These are phyloP conservation scores for Xylaria sp. DNA, from an alignment of 2,329 filamentous ascomycete genomes.

Conservation along the genomic window DNA sequence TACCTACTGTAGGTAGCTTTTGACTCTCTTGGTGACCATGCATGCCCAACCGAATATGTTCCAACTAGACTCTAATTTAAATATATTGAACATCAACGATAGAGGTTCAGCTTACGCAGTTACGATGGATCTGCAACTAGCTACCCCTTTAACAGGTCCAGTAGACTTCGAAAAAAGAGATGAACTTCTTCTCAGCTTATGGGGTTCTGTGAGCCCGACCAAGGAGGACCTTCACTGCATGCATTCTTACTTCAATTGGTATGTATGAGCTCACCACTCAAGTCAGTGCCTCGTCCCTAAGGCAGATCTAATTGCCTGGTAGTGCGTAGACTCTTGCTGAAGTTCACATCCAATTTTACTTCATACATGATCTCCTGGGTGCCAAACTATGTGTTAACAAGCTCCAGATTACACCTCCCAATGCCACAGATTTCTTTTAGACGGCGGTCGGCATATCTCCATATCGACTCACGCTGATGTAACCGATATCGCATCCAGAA, in stretches of 20 bases:
- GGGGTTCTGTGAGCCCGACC: conserved; percentile 17
- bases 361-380: too few species aligned
- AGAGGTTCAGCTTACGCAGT: neutral
- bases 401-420: conserved; percentile 22
- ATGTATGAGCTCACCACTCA: neutral
- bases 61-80: too few species aligned
- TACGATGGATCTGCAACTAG: conserved; percentile 1
- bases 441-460: conserved; percentile 24
- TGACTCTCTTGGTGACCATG: too few species aligned
- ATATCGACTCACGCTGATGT: conserved; percentile 27
- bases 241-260: conserved; percentile 26
- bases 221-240: conserved; percentile 19
- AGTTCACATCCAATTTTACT: neutral
- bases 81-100: neutral
- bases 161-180: conserved; percentile 8
- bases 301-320: neutral
- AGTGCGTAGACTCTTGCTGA: conserved; percentile 6
- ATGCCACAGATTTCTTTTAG: conserved; percentile 23
- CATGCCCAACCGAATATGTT: too few species aligned
- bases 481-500: conserved; percentile 7
- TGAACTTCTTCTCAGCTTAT: conserved; percentile 19
- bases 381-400: neutral
- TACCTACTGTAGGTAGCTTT: too few species aligned
- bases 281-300: neutral
- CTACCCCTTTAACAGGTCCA: conserved; percentile 6